A percentile compares a stretch with the other conserved stretches of the same genome.
phyloP scores from a whole-genome alignment of 2,329 filamentous ascomycete species.

The Trichothecium sympodiale region DNA sequence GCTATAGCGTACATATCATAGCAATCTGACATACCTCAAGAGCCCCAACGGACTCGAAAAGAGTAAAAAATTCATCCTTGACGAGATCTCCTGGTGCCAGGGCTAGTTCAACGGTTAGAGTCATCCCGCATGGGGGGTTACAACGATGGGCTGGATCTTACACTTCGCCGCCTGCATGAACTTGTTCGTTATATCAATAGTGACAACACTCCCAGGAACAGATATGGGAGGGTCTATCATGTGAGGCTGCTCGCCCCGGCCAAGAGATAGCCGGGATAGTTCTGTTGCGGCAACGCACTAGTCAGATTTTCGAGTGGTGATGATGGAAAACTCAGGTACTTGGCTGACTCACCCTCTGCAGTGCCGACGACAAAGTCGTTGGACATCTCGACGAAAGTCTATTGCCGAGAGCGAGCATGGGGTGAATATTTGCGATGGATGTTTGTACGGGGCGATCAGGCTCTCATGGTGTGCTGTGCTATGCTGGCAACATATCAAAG shows the following conservation, averaged over 20 bases:
- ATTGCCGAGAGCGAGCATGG: not conserved
- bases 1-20: constrained; percentile 1
- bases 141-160: too few relatives aligned
- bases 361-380: constrained; percentile 20
- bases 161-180: constrained; percentile 43
- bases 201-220: constrained; percentile 24
- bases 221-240: too few relatives aligned
- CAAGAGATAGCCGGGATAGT: constrained; percentile 29
- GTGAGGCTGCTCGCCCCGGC: constrained; percentile 17
- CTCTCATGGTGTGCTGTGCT: too few relatives aligned
- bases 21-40: constrained; percentile 46
- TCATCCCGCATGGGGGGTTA: not conserved
- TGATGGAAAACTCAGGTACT: not conserved
- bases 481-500: too few relatives aligned
- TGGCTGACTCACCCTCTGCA: constrained; percentile 20
- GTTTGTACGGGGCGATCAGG: too few relatives aligned
- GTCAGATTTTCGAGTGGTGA: not conserved
- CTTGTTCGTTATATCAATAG: constrained; percentile 46
- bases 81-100: constrained; percentile 72
- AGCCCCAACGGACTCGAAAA: constrained; percentile 88
- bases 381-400: constrained; percentile 15
- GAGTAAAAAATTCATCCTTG: constrained; percentile 87
- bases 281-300: constrained; percentile 15
- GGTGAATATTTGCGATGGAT: too few relatives aligned
- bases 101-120: constrained; percentile 37